phyloP scores from a whole-genome alignment of 495 filamentous ascomycete species.

The Amniculicola lignicola region DNA sequence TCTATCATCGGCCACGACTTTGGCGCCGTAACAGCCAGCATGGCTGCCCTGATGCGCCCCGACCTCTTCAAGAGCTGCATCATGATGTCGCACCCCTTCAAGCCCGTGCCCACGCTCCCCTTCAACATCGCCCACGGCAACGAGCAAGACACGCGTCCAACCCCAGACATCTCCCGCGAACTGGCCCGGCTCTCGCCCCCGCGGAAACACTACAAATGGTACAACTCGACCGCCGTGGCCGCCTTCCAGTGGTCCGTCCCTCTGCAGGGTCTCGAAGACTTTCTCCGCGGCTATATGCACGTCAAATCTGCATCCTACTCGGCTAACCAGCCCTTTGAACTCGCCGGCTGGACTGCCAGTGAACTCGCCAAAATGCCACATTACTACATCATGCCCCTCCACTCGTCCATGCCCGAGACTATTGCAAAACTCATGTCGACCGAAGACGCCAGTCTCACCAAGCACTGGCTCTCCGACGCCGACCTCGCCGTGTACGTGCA shows the following conservation, averaged over 20 bases:
- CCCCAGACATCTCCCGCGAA: constrained; percentile 52
- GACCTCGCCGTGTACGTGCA: constrained; percentile 59
- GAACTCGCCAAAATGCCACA: constrained; percentile 58
- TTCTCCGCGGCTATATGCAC: constrained; percentile 66
- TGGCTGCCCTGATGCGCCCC: constrained; percentile 60
- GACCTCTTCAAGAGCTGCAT: constrained; percentile 59
- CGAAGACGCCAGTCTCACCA: constrained; percentile 44
- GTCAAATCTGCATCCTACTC: constrained; percentile 63
- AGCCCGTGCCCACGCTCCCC: constrained; percentile 49
- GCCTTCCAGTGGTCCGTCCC: constrained; percentile 58
- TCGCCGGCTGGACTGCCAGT: constrained; percentile 54
- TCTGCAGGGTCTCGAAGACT: constrained; percentile 52
- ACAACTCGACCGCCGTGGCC: constrained; percentile 58
- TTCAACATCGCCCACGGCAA: constrained; percentile 48
- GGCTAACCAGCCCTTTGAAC: constrained; percentile 51
- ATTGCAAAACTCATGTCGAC: constrained; percentile 53
- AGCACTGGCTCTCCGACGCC: constrained; percentile 53
- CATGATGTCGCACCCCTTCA: constrained; percentile 58
- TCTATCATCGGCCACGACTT: constrained; percentile 68
- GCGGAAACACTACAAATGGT: constrained; percentile 68
- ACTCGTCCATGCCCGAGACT: constrained; percentile 56
- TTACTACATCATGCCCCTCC: constrained; percentile 66
- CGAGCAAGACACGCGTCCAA: constrained; percentile 1
- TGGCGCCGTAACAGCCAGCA: constrained; percentile 55
- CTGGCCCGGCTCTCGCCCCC: constrained; percentile 52